These are phyloP conservation scores for Boletus coffeatus DNA, from an alignment of 1,284 basidiomycete species.

Conservation along the genomic window DNA sequence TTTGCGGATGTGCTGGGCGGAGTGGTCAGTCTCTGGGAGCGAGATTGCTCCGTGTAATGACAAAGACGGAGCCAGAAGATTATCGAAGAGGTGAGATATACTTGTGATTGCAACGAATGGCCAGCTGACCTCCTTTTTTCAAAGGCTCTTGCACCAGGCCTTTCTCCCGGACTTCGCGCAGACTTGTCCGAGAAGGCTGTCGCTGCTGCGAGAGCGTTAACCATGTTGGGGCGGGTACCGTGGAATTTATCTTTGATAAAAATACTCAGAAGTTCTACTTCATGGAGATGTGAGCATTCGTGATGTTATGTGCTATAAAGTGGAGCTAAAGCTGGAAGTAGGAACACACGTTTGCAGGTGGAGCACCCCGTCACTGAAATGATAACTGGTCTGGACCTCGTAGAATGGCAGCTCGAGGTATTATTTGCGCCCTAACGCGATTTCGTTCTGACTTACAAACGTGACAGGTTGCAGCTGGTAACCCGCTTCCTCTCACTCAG, in stretches of 20 bases:
- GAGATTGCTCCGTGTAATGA: conserved; percentile 78
- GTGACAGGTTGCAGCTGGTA: conserved; percentile 77
- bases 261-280: conserved; percentile 83
- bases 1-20: conserved; percentile 77
- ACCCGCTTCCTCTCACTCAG: conserved; percentile 76
- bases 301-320: background rate
- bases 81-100: conserved; percentile 67
- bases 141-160: conserved; percentile 86
- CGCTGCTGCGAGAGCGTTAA: conserved; percentile 88
- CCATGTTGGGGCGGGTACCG: conserved; percentile 89
- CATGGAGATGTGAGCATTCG: conserved; percentile 78
- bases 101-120: background rate
- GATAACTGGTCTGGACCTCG: conserved; percentile 89
- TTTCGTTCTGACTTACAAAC: background rate
- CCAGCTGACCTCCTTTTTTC: background rate
- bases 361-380: conserved; percentile 96
- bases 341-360: conserved; percentile 92
- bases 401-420: conserved; percentile 91
- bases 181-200: conserved; percentile 86
- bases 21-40: conserved; percentile 82
- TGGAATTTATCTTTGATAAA: conserved; percentile 93
- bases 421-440: conserved; percentile 2
- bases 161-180: conserved; percentile 68
- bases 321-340: conserved; percentile 25
- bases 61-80: conserved; percentile 95